These are phyloP conservation scores for Mangifera indica DNA, from an alignment of 345 rosid genomes.

Conservation along the genomic window DNA sequence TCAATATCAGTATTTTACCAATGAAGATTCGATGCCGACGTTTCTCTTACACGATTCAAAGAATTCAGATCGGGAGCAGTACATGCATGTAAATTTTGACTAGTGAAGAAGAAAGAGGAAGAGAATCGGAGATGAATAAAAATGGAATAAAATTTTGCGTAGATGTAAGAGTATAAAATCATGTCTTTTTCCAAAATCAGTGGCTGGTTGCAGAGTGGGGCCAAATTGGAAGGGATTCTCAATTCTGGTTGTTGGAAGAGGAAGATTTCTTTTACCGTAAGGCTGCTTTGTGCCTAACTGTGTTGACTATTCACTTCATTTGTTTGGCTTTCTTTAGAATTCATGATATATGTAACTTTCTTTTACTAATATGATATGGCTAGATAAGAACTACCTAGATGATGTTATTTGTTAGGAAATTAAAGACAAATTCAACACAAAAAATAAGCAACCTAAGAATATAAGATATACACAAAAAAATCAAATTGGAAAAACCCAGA, in stretches of 20 bases:
- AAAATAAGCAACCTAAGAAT: no score
- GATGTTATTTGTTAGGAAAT: no score
- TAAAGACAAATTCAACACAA: no score
- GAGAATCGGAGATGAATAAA: not conserved
- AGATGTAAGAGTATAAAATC: not conserved
- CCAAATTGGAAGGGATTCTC: constrained; percentile 30
- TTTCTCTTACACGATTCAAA: no score
- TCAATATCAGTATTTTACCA: not conserved
- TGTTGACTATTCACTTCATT: constrained; percentile 25
- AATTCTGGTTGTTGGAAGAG: constrained; percentile 20
- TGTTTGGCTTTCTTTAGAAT: not conserved
- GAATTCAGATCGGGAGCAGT: no score
- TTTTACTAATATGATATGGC: no score
- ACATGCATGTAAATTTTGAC: not conserved
- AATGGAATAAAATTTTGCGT: constrained; percentile 10
- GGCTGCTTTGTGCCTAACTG: constrained; percentile 29
- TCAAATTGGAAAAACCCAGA: no score
- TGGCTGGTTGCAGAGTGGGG: constrained; percentile 29
- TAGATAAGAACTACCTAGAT: no score
- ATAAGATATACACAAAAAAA: no score
- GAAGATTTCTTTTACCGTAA: not conserved
- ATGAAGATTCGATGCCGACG: no score
- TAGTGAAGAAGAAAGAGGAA: not conserved
- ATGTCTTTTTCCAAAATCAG: constrained; percentile 23
- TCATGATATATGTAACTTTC: no score